Conservation (phyloP, 2,329 filamentous ascomycete species). For the Fusarium incarnatum region DNA sequence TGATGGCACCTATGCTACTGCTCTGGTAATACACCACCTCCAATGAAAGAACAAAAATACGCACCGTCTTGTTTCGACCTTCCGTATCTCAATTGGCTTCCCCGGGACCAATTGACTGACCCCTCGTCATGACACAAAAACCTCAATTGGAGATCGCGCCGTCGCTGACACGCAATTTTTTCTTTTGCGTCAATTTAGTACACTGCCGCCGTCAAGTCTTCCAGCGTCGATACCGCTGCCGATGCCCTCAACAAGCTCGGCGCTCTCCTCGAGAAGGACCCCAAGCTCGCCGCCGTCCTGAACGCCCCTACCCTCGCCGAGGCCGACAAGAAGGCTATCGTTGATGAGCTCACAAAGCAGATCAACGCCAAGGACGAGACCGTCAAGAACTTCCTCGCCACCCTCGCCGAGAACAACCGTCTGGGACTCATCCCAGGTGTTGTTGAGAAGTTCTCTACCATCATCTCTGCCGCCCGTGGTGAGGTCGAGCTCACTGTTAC, state of each 20-base stretch:
- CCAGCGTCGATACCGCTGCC: conserved; percentile 85
- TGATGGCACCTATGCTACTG: conserved; percentile 98
- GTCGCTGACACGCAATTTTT: conserved; percentile 43
- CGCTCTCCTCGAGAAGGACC: conserved; percentile 81
- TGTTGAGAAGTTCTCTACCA: conserved; percentile 84
- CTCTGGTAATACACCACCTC: conserved; percentile 78
- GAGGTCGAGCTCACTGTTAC: conserved; percentile 95
- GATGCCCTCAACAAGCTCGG: conserved; percentile 80
- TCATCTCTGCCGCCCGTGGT: conserved; percentile 90
- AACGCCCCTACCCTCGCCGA: conserved; percentile 80
- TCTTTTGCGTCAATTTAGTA: conserved; percentile 72
- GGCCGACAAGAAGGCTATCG: conserved; percentile 85
- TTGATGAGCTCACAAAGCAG: conserved; percentile 89
- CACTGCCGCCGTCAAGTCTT: conserved; percentile 92
- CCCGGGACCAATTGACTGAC: conserved; percentile 4
- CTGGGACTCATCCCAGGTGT: conserved; percentile 84
- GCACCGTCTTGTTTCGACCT: conserved; percentile 5
- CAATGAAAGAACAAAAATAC: background rate
- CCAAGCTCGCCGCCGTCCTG: conserved; percentile 83
- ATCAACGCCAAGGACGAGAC: conserved; percentile 80
- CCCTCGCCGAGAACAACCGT: conserved; percentile 96
- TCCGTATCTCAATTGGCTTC: conserved; percentile 39
- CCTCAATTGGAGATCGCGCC: conserved; percentile 41
- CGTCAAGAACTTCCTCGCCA: conserved; percentile 91
- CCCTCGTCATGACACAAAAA: conserved; percentile 35